phyloP scores from a whole-genome alignment of 108 stramenopile species.

The Schizochytrium sp. region DNA sequence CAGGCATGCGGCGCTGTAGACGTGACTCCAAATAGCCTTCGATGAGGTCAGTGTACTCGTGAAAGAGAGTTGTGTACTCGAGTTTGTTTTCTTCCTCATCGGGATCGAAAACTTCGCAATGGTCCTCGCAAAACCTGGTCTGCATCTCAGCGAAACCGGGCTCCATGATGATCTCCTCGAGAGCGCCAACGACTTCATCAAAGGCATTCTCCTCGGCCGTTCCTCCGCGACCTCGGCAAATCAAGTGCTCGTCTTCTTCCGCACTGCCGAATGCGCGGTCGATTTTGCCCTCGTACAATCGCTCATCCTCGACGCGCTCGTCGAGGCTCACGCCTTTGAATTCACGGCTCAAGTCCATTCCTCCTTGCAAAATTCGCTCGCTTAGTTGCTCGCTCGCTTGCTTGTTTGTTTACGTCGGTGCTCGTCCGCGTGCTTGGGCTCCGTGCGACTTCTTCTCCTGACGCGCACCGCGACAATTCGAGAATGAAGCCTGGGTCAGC shows the following conservation, averaged over 20 bases:
- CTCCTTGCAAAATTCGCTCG: too few relatives aligned
- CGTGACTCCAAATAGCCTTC: constrained; percentile 21
- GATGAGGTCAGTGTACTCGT: constrained; percentile 33
- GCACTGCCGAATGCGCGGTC: background rate
- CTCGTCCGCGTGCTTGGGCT: too few relatives aligned
- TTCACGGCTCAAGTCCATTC: background rate
- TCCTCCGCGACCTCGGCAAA: background rate
- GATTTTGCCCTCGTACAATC: background rate
- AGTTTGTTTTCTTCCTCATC: constrained; percentile 44
- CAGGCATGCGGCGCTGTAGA: background rate
- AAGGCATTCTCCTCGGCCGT: constrained; percentile 18
- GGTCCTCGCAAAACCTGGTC: constrained; percentile 10
- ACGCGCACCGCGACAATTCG: too few relatives aligned
- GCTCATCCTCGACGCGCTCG: background rate
- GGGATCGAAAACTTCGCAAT: constrained; percentile 26
- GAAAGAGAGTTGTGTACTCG: constrained; percentile 38
- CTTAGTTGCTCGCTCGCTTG: too few relatives aligned
- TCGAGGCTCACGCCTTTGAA: background rate
- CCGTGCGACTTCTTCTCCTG: too few relatives aligned
- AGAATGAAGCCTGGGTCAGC: too few relatives aligned
- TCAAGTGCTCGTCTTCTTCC: background rate
- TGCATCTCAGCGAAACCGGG: constrained; percentile 11
- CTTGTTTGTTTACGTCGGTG: too few relatives aligned
- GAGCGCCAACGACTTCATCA: background rate
- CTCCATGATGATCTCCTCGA: constrained; percentile 21